These are phyloP conservation scores for Darksidea phi DNA, from an alignment of 495 filamentous ascomycete genomes.

Conservation along the genomic window DNA sequence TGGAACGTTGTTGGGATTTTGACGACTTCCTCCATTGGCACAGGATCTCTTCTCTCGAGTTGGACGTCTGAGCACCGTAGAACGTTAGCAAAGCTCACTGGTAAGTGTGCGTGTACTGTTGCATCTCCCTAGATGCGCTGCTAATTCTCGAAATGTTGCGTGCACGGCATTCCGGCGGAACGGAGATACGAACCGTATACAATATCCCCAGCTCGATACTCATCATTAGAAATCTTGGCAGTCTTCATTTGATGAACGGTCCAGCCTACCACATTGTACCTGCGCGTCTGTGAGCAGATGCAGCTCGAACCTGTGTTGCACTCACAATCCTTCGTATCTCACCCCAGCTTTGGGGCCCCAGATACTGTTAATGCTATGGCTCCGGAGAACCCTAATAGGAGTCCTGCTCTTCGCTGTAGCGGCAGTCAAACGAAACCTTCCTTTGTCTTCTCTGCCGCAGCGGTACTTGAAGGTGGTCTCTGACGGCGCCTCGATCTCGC, in stretches of 20 bases:
- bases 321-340: slow-evolving; percentile 46
- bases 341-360: slow-evolving; percentile 43
- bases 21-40: slow-evolving; percentile 37
- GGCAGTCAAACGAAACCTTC: slow-evolving; percentile 39
- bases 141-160: no score
- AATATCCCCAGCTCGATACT: slow-evolving; percentile 20
- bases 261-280: slow-evolving; percentile 35
- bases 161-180: no score
- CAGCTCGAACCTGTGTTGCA: background rate
- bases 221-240: background rate
- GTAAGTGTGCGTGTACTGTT: no score
- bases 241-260: slow-evolving; percentile 4
- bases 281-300: slow-evolving; percentile 21
- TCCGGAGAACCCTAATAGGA: slow-evolving; percentile 41
- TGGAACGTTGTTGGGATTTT: slow-evolving; percentile 37
- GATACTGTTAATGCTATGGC: slow-evolving; percentile 38
- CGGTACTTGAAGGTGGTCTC: slow-evolving; percentile 39
- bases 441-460: slow-evolving; percentile 31
- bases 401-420: slow-evolving; percentile 33
- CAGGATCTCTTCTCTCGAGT: slow-evolving; percentile 33
- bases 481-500: slow-evolving; percentile 33
- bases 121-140: no score
- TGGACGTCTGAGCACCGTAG: slow-evolving; percentile 19
- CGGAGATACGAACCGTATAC: slow-evolving; percentile 18
- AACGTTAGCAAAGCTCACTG: no score